phyloP scores from a whole-genome alignment of 2,329 filamentous ascomycete genomes.

The Boeremia exigua region DNA sequence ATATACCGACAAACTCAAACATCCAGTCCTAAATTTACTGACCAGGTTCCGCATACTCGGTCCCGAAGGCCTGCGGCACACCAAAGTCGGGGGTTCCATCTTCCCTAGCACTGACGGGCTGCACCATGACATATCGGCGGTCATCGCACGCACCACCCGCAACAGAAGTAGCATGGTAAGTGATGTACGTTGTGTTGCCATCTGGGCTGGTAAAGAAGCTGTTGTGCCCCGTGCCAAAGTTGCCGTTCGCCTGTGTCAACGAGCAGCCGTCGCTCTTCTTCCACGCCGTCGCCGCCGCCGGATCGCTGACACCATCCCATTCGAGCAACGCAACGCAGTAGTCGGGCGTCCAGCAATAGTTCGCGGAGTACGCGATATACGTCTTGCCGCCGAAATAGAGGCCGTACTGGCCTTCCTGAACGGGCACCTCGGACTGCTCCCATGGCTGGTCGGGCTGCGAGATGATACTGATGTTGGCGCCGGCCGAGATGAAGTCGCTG shows the following conservation, averaged over 20 bases:
- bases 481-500: constrained; percentile 53
- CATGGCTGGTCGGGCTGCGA: constrained; percentile 59
- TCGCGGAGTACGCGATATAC: constrained; percentile 61
- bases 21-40: too few relatives aligned
- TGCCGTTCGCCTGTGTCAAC: constrained; percentile 61
- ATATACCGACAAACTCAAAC: too few relatives aligned
- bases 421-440: constrained; percentile 58
- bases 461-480: constrained; percentile 54
- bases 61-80: constrained; percentile 7
- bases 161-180: constrained; percentile 62
- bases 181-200: constrained; percentile 60
- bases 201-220: constrained; percentile 65
- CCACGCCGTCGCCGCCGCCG: constrained; percentile 54
- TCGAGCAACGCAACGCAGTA: constrained; percentile 62
- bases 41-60: constrained; percentile 1
- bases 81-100: constrained; percentile 63
- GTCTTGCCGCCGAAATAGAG: constrained; percentile 62
- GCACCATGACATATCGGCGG: constrained; percentile 60
- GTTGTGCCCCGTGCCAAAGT: constrained; percentile 65
- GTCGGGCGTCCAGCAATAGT: constrained; percentile 62
- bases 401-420: constrained; percentile 62
- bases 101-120: constrained; percentile 58
- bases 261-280: constrained; percentile 58
- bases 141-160: constrained; percentile 59
- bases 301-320: constrained; percentile 59